These are phyloP conservation scores for Cardamine chenopodiifolia DNA, from an alignment of 345 rosid species.

Conservation along the genomic window DNA sequence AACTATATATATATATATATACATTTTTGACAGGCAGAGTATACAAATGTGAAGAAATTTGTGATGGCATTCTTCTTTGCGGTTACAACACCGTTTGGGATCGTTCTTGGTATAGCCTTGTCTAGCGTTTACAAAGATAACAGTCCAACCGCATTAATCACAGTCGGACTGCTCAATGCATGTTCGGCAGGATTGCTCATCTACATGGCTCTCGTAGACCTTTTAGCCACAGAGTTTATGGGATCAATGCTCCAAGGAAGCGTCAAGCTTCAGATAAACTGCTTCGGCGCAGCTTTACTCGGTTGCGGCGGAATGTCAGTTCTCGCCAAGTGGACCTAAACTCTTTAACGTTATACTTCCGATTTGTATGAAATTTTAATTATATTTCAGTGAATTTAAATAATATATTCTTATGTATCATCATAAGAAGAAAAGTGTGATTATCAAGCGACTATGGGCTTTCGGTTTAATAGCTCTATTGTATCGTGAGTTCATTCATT, in stretches of 20 bases:
- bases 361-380: conserved; percentile 2
- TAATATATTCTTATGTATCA: neutral
- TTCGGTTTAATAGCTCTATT: too few relatives aligned
- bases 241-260: conserved; percentile 64
- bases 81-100: conserved; percentile 65
- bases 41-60: conserved; percentile 45
- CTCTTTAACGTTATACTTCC: neutral
- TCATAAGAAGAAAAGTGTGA: neutral
- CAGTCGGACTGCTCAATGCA: conserved; percentile 68
- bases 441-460: too few relatives aligned
- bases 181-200: conserved; percentile 68
- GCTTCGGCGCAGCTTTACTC: conserved; percentile 53
- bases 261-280: conserved; percentile 60
- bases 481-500: too few relatives aligned
- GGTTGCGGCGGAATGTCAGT: conserved; percentile 80
- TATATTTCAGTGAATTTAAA: neutral
- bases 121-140: conserved; percentile 56
- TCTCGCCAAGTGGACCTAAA: conserved; percentile 69
- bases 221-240: conserved; percentile 65
- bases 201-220: conserved; percentile 81
- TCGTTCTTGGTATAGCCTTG: conserved; percentile 58
- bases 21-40: conserved; percentile 52
- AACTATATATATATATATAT: too few relatives aligned
- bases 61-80: conserved; percentile 70
- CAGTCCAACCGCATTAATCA: conserved; percentile 62